Evolutionary conservation across 2,329 filamentous ascomycete species (phyloP).

Genomic region (Penicillium frequentans): DNA sequence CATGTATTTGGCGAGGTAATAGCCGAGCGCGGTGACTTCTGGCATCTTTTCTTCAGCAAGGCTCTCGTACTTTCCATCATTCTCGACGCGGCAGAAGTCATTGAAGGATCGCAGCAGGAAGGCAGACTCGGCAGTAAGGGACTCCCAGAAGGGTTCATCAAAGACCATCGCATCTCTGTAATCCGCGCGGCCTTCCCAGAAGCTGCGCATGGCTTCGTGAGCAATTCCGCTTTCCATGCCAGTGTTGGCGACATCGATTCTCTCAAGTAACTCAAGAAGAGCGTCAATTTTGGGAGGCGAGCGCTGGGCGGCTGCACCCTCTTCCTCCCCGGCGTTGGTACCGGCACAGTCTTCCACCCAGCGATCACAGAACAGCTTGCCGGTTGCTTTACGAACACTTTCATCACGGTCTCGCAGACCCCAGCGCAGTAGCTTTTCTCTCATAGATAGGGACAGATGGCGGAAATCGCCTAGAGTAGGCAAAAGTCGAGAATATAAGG

Average conservation of each 20-base stretch:
- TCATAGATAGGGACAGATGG: slow-evolving; percentile 86
- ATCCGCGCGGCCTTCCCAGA: slow-evolving; percentile 85
- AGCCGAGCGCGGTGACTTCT: slow-evolving; percentile 87
- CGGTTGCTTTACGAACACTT: slow-evolving; percentile 87
- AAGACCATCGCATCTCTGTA: slow-evolving; percentile 48
- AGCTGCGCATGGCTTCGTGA: slow-evolving; percentile 89
- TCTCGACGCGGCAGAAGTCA: slow-evolving; percentile 78
- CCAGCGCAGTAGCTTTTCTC: slow-evolving; percentile 94
- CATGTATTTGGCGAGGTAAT: slow-evolving; percentile 80
- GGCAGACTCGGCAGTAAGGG: slow-evolving; percentile 70
- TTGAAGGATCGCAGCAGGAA: slow-evolving; percentile 94
- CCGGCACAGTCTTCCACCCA: slow-evolving; percentile 96
- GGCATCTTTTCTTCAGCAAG: slow-evolving; percentile 91
- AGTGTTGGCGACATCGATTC: slow-evolving; percentile 89
- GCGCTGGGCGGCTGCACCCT: slow-evolving; percentile 49
- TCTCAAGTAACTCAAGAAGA: slow-evolving; percentile 84
- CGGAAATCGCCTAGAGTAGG: slow-evolving; percentile 92
- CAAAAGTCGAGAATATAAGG: slow-evolving; percentile 82
- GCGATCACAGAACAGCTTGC: slow-evolving; percentile 85
- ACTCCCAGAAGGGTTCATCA: slow-evolving; percentile 48
- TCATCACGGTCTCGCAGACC: slow-evolving; percentile 92
- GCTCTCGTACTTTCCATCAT: slow-evolving; percentile 70
- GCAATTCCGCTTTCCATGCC: slow-evolving; percentile 88
- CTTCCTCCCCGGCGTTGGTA: slow-evolving; percentile 59
- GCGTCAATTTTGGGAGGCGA: slow-evolving; percentile 74